Base-by-base conservation (phyloP, 2,329 filamentous ascomycete species). In the Exophiala sp. region DNA sequence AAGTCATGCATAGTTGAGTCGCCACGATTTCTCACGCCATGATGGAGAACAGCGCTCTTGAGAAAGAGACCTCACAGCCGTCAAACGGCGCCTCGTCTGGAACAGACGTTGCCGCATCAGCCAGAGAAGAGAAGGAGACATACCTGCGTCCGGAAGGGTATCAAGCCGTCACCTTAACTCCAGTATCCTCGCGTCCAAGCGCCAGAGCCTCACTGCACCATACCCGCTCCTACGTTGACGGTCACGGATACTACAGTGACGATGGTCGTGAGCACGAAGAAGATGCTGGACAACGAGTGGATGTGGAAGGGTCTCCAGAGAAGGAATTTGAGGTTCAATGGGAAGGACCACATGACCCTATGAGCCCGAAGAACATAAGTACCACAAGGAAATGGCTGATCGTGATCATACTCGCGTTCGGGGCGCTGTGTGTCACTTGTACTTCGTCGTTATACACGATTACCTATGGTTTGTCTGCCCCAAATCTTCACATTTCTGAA, bases 381-480 rank as follows among this genome's bases (percentile, higher is more conserved):
- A 78, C 70, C 14, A 66, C 71, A n/a, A 80, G 83, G 57, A 91
- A 91, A 66, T 96, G 92, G 92, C 52, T 84, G 29, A 86, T 96
- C 57, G 84, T 91, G 1, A 62, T 84, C 34, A 86, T 96, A 53
- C 79, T 91, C n/a, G 84, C 85, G 8, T 68, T 79, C 51, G 87
- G 86, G 6, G 88, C 88, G 43, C 77, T 94, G 55, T 92, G 89
- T 70, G 91, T 96, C 87, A 95, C 91, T 7, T 90, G 86, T 67
- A 83, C 88, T 1, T 91, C 87, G 44, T 94, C 90, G n/a, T 84
- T 95, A 63, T 96, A 96, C 71, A 92, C 90, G 0, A 83, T 83
- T 10, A 94, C 88, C 0, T 96, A 96, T 69, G 57, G 57, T 57
- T 20, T 49, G 51, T 44, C 5, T 29, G 41, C 12, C 12, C 42